Evolutionary conservation across 164 flowering plant species (phyloP).

Genomic region (Houttuynia cordata): DNA sequence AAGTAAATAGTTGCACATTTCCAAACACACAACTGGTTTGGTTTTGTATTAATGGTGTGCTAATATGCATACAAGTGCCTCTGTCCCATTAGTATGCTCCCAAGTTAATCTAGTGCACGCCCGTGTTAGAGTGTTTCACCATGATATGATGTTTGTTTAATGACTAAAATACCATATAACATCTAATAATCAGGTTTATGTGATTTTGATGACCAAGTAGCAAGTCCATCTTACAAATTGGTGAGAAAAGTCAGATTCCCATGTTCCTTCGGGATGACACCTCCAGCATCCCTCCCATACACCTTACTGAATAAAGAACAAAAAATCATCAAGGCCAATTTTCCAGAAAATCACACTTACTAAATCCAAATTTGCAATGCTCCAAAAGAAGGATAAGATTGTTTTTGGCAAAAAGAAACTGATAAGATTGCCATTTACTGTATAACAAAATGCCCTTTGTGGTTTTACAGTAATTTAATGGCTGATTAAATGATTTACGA

Average conservation of each 20-base stretch:
- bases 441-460: too few relatives aligned
- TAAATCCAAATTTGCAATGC: too few relatives aligned
- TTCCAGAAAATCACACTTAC: neutral
- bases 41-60: too few relatives aligned
- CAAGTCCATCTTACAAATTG: conserved; percentile 1
- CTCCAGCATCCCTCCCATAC: neutral
- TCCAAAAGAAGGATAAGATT: too few relatives aligned
- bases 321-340: neutral
- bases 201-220: neutral
- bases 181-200: neutral
- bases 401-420: too few relatives aligned
- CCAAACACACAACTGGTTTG: too few relatives aligned
- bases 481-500: too few relatives aligned
- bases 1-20: neutral
- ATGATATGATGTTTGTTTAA: neutral
- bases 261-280: neutral
- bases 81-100: too few relatives aligned
- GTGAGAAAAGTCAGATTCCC: neutral
- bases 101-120: too few relatives aligned
- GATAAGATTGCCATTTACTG: too few relatives aligned
- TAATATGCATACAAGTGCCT: too few relatives aligned
- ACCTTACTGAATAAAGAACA: neutral
- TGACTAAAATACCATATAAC: neutral
- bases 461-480: too few relatives aligned
- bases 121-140: neutral